Conservation (phyloP, 805 yeast genomes). For the Candida berthetii region DNA sequence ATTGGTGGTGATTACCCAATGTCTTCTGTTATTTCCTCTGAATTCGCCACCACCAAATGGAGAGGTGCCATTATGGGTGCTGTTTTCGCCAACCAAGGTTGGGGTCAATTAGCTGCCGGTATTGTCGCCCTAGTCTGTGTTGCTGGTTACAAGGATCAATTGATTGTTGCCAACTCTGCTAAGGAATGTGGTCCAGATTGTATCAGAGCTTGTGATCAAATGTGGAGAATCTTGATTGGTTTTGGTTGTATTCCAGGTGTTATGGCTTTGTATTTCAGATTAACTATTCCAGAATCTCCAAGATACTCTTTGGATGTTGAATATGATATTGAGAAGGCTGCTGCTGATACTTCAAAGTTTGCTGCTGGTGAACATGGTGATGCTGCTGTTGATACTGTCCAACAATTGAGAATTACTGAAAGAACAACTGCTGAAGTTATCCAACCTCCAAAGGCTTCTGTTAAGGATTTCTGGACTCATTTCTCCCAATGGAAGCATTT, state of each 20-base stretch:
- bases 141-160: conserved; percentile 65
- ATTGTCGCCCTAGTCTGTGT: conserved; percentile 72
- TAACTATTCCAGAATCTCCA: conserved; percentile 93
- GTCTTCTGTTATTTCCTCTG: conserved; percentile 89
- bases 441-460: conserved; percentile 76
- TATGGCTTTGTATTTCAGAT: conserved; percentile 82
- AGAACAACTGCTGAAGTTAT: conserved; percentile 47
- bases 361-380: conserved; percentile 43
- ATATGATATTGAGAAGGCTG: conserved; percentile 48
- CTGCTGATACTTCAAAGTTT: conserved; percentile 50
- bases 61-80: conserved; percentile 98
- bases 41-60: conserved; percentile 91
- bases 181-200: conserved; percentile 62
- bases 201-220: conserved; percentile 77
- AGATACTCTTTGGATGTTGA: conserved; percentile 79
- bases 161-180: conserved; percentile 47
- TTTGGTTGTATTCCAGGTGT: conserved; percentile 88
- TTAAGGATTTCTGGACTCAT: conserved; percentile 63
- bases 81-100: conserved; percentile 94
- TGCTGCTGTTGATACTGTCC: conserved; percentile 38
- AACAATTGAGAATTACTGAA: conserved; percentile 39
- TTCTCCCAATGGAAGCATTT: conserved; percentile 82
- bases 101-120: conserved; percentile 91
- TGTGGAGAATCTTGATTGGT: conserved; percentile 92
- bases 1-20: conserved; percentile 97